phyloP scores from a whole-genome alignment of 495 filamentous ascomycete genomes.

The Penicillium arizonense region DNA sequence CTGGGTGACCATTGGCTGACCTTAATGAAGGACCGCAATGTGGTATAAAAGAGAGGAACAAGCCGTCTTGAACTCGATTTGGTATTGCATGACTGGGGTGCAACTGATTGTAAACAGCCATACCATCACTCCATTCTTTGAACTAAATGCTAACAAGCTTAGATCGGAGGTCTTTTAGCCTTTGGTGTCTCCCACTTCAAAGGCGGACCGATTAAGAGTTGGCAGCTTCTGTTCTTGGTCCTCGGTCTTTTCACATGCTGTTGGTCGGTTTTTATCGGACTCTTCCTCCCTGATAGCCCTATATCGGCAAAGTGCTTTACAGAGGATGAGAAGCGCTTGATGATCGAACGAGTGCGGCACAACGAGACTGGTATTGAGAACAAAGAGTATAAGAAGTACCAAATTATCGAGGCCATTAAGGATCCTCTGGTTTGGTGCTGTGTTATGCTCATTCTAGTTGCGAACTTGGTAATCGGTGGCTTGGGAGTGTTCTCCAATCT shows the following conservation, averaged over 20 bases:
- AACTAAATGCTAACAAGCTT: conserved; percentile 44
- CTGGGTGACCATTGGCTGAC: not conserved
- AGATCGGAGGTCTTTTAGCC: conserved; percentile 45
- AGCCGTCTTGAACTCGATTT: conserved; percentile 42
- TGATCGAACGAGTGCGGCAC: conserved; percentile 50
- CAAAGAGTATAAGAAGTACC: conserved; percentile 50
- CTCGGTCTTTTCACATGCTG: conserved; percentile 31
- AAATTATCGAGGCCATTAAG: conserved; percentile 43
- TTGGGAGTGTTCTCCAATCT: conserved; percentile 33
- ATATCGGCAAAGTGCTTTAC: conserved; percentile 41
- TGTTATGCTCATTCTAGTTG: conserved; percentile 13
- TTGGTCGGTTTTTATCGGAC: conserved; percentile 34
- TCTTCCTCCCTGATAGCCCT: conserved; percentile 49
- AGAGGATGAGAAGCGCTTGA: conserved; percentile 42
- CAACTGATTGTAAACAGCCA: conserved; percentile 10
- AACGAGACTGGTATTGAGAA: conserved; percentile 58
- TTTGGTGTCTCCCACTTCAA: conserved; percentile 38
- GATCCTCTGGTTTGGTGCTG: conserved; percentile 38
- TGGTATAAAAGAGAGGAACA: conserved; percentile 54
- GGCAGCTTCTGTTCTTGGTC: conserved; percentile 38
- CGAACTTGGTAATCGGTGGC: conserved; percentile 23
- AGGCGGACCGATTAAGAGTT: conserved; percentile 26
- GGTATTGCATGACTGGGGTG: conserved; percentile 39
- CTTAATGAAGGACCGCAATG: conserved; percentile 36
- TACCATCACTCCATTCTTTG: not conserved